These are phyloP conservation scores for Xylaria cubensis DNA, from an alignment of 495 filamentous ascomycete genomes.

Conservation along the genomic window DNA sequence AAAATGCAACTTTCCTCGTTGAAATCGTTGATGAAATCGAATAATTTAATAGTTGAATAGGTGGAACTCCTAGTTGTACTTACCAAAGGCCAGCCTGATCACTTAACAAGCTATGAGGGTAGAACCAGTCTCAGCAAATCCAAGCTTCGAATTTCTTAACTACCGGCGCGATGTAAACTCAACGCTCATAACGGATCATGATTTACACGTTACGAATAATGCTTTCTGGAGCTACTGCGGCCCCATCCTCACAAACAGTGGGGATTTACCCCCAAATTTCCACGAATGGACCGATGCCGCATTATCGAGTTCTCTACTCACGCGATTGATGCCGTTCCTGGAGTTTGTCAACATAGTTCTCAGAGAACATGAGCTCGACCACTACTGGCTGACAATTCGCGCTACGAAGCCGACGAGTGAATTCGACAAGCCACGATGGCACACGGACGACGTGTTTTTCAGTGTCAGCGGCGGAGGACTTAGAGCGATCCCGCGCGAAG, in stretches of 20 bases:
- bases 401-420: conserved; percentile 40
- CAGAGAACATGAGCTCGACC: conserved; percentile 29
- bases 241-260: conserved; percentile 29
- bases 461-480: conserved; percentile 24
- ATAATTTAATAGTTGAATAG: background rate
- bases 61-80: background rate
- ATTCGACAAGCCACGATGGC: conserved; percentile 45
- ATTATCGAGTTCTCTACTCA: conserved; percentile 31
- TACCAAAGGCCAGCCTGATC: too few relatives aligned
- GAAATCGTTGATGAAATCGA: background rate
- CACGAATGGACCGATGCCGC: conserved; percentile 36
- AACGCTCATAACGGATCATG: background rate
- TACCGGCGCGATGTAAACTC: conserved; percentile 16
- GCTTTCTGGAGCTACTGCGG: conserved; percentile 44
- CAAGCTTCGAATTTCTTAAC: conserved; percentile 37
- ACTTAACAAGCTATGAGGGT: conserved; percentile 12
- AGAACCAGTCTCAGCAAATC: conserved; percentile 12
- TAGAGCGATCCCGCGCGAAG: conserved; percentile 19
- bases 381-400: conserved; percentile 47
- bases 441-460: conserved; percentile 47
- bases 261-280: conserved; percentile 33
- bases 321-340: conserved; percentile 38
- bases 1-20: background rate
- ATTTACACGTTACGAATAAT: conserved; percentile 31
- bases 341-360: conserved; percentile 36